phyloP scores from a whole-genome alignment of 2,329 filamentous ascomycete species.

The Claviceps sp. region DNA sequence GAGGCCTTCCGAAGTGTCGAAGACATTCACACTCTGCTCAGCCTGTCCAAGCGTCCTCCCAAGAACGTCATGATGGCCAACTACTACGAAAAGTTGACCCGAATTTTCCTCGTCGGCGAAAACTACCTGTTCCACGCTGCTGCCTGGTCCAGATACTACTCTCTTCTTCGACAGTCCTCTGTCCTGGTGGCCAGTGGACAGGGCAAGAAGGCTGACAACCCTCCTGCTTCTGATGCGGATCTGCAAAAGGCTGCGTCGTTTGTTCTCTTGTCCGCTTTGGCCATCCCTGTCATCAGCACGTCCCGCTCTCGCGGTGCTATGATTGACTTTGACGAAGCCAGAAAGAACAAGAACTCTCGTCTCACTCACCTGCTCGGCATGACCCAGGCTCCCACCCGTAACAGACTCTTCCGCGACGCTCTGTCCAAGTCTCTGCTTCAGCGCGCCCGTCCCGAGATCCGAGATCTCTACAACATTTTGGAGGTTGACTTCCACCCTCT shows the following conservation, averaged over 20 bases:
- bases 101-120: conserved; percentile 97
- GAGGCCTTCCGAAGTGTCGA: conserved; percentile 98
- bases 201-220: conserved; percentile 88
- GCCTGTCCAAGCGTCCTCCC: conserved; percentile 90
- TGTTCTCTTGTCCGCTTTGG: conserved; percentile 82
- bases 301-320: conserved; percentile 89
- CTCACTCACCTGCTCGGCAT: conserved; percentile 94
- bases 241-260: conserved; percentile 92
- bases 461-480: conserved; percentile 94
- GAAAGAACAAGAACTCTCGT: conserved; percentile 97
- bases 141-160: conserved; percentile 95
- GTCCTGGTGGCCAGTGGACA: conserved; percentile 71
- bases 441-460: conserved; percentile 85
- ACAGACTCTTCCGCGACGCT: conserved; percentile 87
- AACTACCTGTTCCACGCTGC: conserved; percentile 99
- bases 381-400: conserved; percentile 75
- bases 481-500: conserved; percentile 98
- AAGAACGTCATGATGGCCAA: conserved; percentile 99
- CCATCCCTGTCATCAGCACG: conserved; percentile 99
- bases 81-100: conserved; percentile 98
- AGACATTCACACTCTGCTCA: conserved; percentile 95
- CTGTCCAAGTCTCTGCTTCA: conserved; percentile 89
- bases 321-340: conserved; percentile 90
- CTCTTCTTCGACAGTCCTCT: conserved; percentile 82
- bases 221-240: conserved; percentile 74